A percentile compares a stretch with the other conserved stretches of the same genome.
These are phyloP conservation scores for Nymphaea thermarum DNA, from an alignment of 164 flowering plant genomes.

Conservation along the genomic window DNA sequence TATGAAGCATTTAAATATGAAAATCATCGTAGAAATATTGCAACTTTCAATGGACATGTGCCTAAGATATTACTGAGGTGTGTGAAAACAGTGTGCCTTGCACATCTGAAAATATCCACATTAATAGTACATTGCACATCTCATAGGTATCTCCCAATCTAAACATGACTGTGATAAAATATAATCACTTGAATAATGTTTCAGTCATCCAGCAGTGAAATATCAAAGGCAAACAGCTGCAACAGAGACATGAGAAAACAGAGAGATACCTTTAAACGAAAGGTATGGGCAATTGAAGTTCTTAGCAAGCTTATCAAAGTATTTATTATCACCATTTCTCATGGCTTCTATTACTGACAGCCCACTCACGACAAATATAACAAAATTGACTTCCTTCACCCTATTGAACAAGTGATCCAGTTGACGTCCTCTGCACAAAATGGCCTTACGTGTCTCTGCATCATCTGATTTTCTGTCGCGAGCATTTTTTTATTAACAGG, in stretches of 20 bases:
- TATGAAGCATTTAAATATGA: too few species aligned
- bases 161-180: too few species aligned
- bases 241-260: neutral
- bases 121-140: too few species aligned
- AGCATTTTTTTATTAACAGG: neutral
- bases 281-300: constrained; percentile 43
- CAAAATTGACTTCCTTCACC: constrained; percentile 50
- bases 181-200: too few species aligned
- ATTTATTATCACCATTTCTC: constrained; percentile 20
- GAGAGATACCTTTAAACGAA: constrained; percentile 53
- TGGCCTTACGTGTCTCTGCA: constrained; percentile 14
- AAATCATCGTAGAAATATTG: too few species aligned
- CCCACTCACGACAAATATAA: constrained; percentile 72
- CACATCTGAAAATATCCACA: too few species aligned
- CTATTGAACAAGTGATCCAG: constrained; percentile 5
- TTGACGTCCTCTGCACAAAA: constrained; percentile 29
- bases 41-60: too few species aligned
- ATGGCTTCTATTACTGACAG: constrained; percentile 47
- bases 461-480: constrained; percentile 42
- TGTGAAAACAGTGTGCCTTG: too few species aligned
- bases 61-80: too few species aligned
- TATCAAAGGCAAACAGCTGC: too few species aligned
- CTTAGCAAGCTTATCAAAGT: constrained; percentile 20
- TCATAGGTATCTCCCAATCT: too few species aligned
- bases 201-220: too few species aligned